Evolutionary conservation across 1,139 yeast species (phyloP), one percentile per base, ranked within the genome.

Genomic region (Lodderomyces parapsilosis): DNA sequence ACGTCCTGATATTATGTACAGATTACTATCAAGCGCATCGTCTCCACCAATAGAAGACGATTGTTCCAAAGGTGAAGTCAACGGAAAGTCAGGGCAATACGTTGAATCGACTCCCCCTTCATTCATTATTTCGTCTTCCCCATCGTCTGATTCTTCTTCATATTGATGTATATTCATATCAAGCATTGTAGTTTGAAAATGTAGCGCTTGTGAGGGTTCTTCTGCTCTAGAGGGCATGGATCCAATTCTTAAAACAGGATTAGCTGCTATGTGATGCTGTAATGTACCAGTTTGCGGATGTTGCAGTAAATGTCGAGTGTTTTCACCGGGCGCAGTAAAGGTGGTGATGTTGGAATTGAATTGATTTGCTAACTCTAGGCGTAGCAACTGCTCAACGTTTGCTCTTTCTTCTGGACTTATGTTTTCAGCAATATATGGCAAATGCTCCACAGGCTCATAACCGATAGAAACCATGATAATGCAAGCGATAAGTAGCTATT

Each of bases 1-100:
- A 48, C 67, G 65, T 20, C 68, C 62, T 32, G 67, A 50, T 2
- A 70, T 57, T 15, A 71, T 55, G 45, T 65, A 68, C 43, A 71
- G 47, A 27, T 54, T 53, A 40, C 60, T 54, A 31, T 48, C 43
- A 39, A 55, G 46, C 18, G 51, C 47, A 22, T 28, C 38, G 3
- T 40, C 55, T 15, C 45, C 54, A 13, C 14, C 25, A n/a, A 3
- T 19, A 2, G 35, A 28, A 2, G 37, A 17, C 15, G 27, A 20
- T 9, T 41, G 56, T 18, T 47, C 54, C 19, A 47, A 28, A 13
- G 49, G 51, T 14, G 50, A 43, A 2, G 43, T 38, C 10, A 59
- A 55, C 3, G 59, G 40, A 52, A 68, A 69, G 11, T 60, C 56
- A 2, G 62, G 40, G 52, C 69, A 70, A 27, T 65, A 48, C n/a